A percentile compares a stretch with the other conserved stretches of the same genome.
Evolutionary conservation across 1,139 yeast species (phyloP).

Genomic region (Starmera stellimalicola): DNA sequence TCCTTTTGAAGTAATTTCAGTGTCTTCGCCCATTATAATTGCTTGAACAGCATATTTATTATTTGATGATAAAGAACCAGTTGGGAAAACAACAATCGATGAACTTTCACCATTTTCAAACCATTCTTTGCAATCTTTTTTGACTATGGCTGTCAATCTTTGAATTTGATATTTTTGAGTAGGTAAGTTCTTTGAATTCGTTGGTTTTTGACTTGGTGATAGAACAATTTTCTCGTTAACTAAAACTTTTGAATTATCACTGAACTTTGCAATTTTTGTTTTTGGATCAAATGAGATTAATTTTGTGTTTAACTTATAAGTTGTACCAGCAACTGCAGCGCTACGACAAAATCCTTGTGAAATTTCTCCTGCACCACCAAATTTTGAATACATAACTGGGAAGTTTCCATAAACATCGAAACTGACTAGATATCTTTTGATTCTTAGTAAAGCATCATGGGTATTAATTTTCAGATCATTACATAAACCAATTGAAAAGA

Average conservation of each 20-base stretch:
- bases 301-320: constrained; percentile 71
- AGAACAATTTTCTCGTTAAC: constrained; percentile 70
- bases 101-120: constrained; percentile 76
- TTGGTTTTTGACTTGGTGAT: constrained; percentile 64
- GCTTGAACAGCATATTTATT: constrained; percentile 77
- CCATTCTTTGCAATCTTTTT: constrained; percentile 88
- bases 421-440: constrained; percentile 76
- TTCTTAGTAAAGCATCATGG: constrained; percentile 67
- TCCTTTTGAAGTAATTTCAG: constrained; percentile 84
- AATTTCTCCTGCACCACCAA: constrained; percentile 93
- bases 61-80: constrained; percentile 58
- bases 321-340: constrained; percentile 97
- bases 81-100: constrained; percentile 91
- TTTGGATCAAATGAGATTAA: constrained; percentile 55
- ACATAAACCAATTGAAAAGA: constrained; percentile 79
- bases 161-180: constrained; percentile 46
- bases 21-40: constrained; percentile 77
- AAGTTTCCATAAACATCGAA: constrained; percentile 90
- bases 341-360: constrained; percentile 96
- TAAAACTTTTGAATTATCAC: constrained; percentile 66
- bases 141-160: constrained; percentile 73
- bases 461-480: constrained; percentile 51
- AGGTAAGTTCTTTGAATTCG: constrained; percentile 24
- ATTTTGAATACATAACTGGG: constrained; percentile 86
- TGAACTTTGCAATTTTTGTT: constrained; percentile 57